phyloP scores from a whole-genome alignment of 2,329 filamentous ascomycete genomes.

The Penicillium sp. region DNA sequence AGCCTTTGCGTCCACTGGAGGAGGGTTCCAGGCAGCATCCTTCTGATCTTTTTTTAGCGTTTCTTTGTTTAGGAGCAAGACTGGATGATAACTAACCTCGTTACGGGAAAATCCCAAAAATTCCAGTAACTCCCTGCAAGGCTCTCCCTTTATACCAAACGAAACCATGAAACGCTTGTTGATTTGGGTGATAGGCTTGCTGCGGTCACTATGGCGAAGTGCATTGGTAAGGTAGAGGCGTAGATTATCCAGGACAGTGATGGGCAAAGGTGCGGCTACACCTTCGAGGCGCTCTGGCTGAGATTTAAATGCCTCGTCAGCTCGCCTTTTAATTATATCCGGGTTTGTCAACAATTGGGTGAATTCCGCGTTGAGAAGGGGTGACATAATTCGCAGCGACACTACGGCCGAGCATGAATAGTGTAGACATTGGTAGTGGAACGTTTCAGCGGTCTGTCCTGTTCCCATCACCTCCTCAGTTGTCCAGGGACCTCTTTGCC shows the following conservation, averaged over 20 bases:
- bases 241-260: conserved; percentile 58
- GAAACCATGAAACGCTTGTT: conserved; percentile 66
- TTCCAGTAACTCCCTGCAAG: conserved; percentile 58
- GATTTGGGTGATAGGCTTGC: conserved; percentile 55
- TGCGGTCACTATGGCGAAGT: conserved; percentile 50
- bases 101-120: conserved; percentile 56
- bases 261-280: conserved; percentile 50
- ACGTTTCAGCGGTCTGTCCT: conserved; percentile 44
- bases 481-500: conserved; percentile 24
- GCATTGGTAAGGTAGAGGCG: conserved; percentile 62
- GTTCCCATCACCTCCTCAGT: conserved; percentile 27
- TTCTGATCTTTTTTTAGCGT: conserved; percentile 23
- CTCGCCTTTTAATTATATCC: conserved; percentile 52
- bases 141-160: conserved; percentile 57
- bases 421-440: conserved; percentile 60
- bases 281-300: conserved; percentile 57
- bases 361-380: conserved; percentile 51
- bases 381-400: conserved; percentile 53
- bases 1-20: conserved; percentile 34
- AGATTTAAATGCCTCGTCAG: conserved; percentile 51
- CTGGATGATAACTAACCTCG: conserved; percentile 37
- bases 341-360: conserved; percentile 56
- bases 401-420: conserved; percentile 56
- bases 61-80: background rate
- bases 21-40: conserved; percentile 46